phyloP scores from a whole-genome alignment of 31 red algal genomes.

The Asparagopsis taxiformis region DNA sequence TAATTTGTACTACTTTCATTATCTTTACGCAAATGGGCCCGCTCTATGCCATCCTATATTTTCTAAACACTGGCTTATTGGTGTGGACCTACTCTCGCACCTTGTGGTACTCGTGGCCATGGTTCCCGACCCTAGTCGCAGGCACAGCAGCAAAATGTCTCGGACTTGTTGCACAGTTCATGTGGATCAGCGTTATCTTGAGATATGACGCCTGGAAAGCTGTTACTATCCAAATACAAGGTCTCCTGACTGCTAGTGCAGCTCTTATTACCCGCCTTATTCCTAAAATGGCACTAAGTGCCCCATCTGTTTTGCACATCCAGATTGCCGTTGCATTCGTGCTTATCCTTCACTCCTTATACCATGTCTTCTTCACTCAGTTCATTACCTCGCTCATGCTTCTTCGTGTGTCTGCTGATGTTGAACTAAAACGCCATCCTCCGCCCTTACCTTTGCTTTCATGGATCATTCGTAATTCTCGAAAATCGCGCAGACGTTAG shows the following conservation, averaged over 20 bases:
- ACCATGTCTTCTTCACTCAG: constrained; percentile 62
- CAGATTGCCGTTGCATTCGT: constrained; percentile 36
- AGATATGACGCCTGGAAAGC: too few relatives aligned
- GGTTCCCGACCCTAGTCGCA: too few relatives aligned
- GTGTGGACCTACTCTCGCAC: constrained; percentile 26
- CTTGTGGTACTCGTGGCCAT: constrained; percentile 28
- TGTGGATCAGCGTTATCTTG: constrained; percentile 30
- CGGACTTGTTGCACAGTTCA: constrained; percentile 35
- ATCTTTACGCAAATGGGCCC: too few relatives aligned
- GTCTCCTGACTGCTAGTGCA: not conserved
- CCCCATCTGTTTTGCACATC: constrained; percentile 4
- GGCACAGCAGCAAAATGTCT: constrained; percentile 34
- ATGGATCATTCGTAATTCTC: constrained; percentile 1
- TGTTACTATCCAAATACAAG: constrained; percentile 25
- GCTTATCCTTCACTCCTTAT: constrained; percentile 40
- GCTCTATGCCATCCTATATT: too few relatives aligned
- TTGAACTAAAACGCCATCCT: not conserved
- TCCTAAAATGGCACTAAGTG: not conserved
- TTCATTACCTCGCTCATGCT: constrained; percentile 22
- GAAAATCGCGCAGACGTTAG: not conserved
- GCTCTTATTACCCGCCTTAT: constrained; percentile 8
- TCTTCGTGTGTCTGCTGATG: not conserved
- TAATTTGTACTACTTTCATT: constrained; percentile 25
- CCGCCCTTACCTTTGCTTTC: not conserved
- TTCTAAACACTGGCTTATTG: constrained; percentile 53